Evolutionary conservation across 306 rosid species (phyloP).

Genomic region (Prunus armeniaca): DNA sequence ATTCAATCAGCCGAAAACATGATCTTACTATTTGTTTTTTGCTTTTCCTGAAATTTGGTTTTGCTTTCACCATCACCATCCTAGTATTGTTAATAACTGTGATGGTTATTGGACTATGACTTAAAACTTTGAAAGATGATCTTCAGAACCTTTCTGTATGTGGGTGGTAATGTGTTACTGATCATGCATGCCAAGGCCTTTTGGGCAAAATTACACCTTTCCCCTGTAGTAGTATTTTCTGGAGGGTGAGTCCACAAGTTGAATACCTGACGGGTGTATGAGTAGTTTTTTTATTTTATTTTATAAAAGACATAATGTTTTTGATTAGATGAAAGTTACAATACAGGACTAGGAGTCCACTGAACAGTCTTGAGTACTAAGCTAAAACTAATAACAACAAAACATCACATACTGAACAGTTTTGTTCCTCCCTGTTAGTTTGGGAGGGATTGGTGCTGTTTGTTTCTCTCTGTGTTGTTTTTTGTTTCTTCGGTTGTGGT

Average conservation of each 20-base stretch:
- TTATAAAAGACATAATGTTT: not conserved
- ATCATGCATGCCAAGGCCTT: too few species aligned
- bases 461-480: too few species aligned
- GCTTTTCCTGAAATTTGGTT: not conserved
- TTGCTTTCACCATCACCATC: not conserved
- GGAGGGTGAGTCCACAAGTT: too few species aligned
- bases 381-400: not conserved
- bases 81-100: not conserved
- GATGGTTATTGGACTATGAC: not conserved
- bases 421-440: too few species aligned
- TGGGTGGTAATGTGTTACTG: too few species aligned
- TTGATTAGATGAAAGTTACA: not conserved
- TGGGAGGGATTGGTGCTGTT: too few species aligned
- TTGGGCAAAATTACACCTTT: too few species aligned
- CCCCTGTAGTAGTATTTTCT: too few species aligned
- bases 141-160: not conserved
- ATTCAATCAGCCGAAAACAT: not conserved
- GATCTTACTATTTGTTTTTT: not conserved
- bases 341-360: not conserved
- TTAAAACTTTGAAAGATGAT: not conserved
- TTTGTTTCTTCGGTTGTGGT: too few species aligned
- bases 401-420: not conserved
- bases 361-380: not conserved
- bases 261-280: too few species aligned
- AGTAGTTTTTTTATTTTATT: too few species aligned